Conservation (phyloP, 2,329 filamentous ascomycete genomes). For the Cladophialophora carrionii region DNA sequence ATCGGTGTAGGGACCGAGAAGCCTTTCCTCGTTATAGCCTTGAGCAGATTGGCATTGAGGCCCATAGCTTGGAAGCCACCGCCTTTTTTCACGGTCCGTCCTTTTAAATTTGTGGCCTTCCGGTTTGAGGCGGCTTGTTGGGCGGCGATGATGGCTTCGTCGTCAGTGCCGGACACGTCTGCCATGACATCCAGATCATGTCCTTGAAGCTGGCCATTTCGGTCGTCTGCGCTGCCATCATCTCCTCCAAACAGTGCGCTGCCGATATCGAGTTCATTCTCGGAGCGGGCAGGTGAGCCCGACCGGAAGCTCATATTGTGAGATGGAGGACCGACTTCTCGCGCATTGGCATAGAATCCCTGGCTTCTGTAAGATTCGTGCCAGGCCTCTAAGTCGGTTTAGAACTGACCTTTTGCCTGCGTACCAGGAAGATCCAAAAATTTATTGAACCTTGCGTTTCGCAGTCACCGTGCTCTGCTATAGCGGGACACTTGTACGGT, state of each 20-base stretch:
- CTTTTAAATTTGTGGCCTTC: conserved; percentile 79
- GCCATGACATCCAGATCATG: conserved; percentile 44
- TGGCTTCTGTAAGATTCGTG: not conserved
- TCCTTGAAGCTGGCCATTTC: conserved; percentile 39
- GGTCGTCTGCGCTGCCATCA: conserved; percentile 43
- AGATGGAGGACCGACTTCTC: not conserved
- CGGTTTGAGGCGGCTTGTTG: conserved; percentile 85
- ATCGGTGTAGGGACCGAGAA: conserved; percentile 97
- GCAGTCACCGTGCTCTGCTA: not conserved
- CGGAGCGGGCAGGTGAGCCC: conserved; percentile 80
- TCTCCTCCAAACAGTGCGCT: conserved; percentile 71
- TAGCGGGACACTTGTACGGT: conserved; percentile 13
- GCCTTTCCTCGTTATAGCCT: conserved; percentile 89
- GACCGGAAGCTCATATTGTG: conserved; percentile 44
- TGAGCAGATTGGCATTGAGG: conserved; percentile 78
- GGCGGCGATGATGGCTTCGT: conserved; percentile 89
- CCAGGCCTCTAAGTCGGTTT: not conserved
- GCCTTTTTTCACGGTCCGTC: conserved; percentile 86
- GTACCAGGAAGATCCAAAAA: conserved; percentile 23
- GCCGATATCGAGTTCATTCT: conserved; percentile 89
- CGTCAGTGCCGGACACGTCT: conserved; percentile 61
- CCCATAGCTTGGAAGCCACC: conserved; percentile 97
- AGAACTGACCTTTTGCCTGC: conserved; percentile 21
- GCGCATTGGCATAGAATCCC: not conserved
- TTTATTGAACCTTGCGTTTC: not conserved